Evolutionary conservation across 2,329 filamentous ascomycete genomes (phyloP), one percentile per base, ranked within the genome.

Genomic region (Fusarium sp.): DNA sequence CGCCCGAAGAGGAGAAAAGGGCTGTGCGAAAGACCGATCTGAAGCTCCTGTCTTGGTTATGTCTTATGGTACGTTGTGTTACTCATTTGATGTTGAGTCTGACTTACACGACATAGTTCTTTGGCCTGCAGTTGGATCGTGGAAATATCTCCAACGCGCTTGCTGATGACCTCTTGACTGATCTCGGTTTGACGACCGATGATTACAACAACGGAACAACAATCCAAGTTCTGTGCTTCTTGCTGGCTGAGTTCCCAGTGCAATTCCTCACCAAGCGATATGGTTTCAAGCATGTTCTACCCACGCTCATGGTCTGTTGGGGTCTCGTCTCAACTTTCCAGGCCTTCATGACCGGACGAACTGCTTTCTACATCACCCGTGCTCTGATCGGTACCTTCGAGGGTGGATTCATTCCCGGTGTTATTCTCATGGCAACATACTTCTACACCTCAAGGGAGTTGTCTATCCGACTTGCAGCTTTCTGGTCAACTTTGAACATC

Each of bases 391-490:
- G 86, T 1, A 73, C 85, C 4, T 85, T 82, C 49, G 85, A 88
- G 69, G 84, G 85, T 15, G 86, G 86, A 5, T 89, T 88, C 68
- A 88, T 89, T 52, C 86, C 86, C 3, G 86, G 84, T 67, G 86
- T 85, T 13, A 87, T 91, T 49, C 81, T 91, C 3, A 92, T 91
- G 76, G 82, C 91, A 2, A 89, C 87, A 3, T 93, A 93, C 77
- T 93, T 91, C 78, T 93, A 92, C 80, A 93, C 86, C 6, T 87
- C 87, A 2, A 84, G 83, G 53, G 91, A 93, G 74, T 80, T 93
- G 2, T 89, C 91, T 0, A 84, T 87, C 31, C 86, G 92, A 0
- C 81, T 93, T 12, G 88, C 88, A 42, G 89, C 84, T 73, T 93
- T 93, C 77, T 93, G 91, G 91, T 82, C 82, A 2, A 84, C 82